Percentiles rank a stretch among this genome's conserved stretches.
Evolutionary conservation across 164 flowering plant species (phyloP).

Genomic region (Vitis riparia): DNA sequence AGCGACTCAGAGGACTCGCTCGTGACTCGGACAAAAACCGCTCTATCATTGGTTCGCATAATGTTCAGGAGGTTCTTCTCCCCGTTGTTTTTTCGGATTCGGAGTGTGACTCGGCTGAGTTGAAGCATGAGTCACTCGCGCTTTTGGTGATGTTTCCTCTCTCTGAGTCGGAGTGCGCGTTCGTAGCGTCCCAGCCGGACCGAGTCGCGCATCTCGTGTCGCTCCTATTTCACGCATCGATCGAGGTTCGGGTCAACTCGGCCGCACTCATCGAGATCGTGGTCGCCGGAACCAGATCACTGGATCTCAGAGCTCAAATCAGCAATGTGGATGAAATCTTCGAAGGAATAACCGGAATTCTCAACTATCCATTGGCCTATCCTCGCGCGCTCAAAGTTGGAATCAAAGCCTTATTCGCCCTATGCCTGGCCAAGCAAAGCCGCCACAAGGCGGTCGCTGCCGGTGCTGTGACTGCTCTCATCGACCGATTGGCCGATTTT

Average conservation of each 20-base stretch:
- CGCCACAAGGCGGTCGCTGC: slow-evolving; percentile 65
- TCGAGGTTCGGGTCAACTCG: slow-evolving; percentile 70
- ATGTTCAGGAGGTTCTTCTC: slow-evolving; percentile 36
- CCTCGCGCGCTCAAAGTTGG: slow-evolving; percentile 70
- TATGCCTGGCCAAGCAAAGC: slow-evolving; percentile 72
- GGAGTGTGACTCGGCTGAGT: slow-evolving; percentile 33
- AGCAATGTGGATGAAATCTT: slow-evolving; percentile 50
- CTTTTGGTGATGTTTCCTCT: slow-evolving; percentile 55
- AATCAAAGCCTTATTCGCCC: slow-evolving; percentile 68
- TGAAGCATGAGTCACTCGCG: slow-evolving; percentile 67
- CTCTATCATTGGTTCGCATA: slow-evolving; percentile 44
- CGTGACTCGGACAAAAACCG: slow-evolving; percentile 87
- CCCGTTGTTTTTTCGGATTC: slow-evolving; percentile 32
- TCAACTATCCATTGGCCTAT: slow-evolving; percentile 38
- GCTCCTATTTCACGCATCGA: slow-evolving; percentile 52
- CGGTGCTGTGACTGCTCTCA: slow-evolving; percentile 68
- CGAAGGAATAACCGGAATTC: slow-evolving; percentile 59
- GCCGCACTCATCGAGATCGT: slow-evolving; percentile 71
- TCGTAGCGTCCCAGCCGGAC: slow-evolving; percentile 49
- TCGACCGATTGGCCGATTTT: slow-evolving; percentile 62
- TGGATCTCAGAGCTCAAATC: slow-evolving; percentile 54
- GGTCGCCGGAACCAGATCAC: slow-evolving; percentile 53
- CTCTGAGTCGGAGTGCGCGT: slow-evolving; percentile 47
- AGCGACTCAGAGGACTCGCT: slow-evolving; percentile 64
- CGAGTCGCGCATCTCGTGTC: slow-evolving; percentile 39